A percentile compares a stretch with the other conserved stretches of the same genome.
Evolutionary conservation across 2,329 filamentous ascomycete species (phyloP).

Genomic region (Gnomoniopsis sp.): DNA sequence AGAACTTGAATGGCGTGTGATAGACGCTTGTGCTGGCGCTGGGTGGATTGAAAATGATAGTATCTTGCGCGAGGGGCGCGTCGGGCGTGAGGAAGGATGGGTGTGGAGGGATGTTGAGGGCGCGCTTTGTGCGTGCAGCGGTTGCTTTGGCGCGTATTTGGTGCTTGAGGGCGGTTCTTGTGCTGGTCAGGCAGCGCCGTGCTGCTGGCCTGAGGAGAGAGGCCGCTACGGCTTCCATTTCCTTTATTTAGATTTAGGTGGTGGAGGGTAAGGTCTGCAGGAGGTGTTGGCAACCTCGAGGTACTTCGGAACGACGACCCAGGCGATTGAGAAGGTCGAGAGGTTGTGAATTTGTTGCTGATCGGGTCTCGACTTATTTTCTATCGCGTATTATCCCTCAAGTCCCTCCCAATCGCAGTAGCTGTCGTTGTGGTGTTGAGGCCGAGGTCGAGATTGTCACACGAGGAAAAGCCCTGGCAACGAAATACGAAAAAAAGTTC

Average conservation of each 20-base stretch:
- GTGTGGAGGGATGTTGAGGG: constrained; percentile 59
- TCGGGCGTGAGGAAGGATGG: constrained; percentile 48
- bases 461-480: neutral
- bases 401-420: constrained; percentile 14
- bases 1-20: constrained; percentile 66
- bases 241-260: neutral
- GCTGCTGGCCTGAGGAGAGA: constrained; percentile 12
- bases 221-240: constrained; percentile 15
- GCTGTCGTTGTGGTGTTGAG: neutral
- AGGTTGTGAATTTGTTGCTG: neutral
- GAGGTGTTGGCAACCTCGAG: neutral
- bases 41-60: constrained; percentile 48
- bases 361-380: neutral
- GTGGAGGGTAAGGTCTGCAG: neutral
- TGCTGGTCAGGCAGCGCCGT: constrained; percentile 12
- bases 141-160: constrained; percentile 45
- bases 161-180: constrained; percentile 10
- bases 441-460: neutral
- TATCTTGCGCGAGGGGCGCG: constrained; percentile 32
- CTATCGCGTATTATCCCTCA: neutral
- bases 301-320: neutral
- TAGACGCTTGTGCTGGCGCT: constrained; percentile 48
- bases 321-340: constrained; percentile 7
- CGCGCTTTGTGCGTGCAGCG: constrained; percentile 50
- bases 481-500: constrained; percentile 14